phyloP scores from a whole-genome alignment of 352 stramenopile species.

The Aphanomyces invadans region DNA sequence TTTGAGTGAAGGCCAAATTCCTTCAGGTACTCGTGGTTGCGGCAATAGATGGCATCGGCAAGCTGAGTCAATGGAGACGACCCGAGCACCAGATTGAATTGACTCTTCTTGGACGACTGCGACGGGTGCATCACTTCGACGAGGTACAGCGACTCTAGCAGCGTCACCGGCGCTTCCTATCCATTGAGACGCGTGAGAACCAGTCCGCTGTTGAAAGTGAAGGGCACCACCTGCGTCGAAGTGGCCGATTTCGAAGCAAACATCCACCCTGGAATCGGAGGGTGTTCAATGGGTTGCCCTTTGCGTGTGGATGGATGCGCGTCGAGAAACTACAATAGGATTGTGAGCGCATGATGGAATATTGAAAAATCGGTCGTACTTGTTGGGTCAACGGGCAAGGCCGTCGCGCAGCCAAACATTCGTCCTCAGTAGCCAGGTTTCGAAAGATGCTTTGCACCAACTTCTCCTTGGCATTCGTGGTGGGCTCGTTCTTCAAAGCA shows the following conservation, averaged over 20 bases:
- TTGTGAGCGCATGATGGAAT: not conserved
- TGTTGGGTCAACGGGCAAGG: not conserved
- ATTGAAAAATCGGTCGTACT: not conserved
- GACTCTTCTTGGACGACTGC: not conserved
- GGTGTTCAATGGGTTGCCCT: not conserved
- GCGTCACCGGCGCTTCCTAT: not conserved
- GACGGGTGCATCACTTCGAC: conserved; percentile 17
- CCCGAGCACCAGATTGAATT: not conserved
- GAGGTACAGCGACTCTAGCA: not conserved
- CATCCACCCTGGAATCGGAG: conserved; percentile 1
- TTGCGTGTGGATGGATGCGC: conserved; percentile 2
- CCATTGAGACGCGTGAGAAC: too few species aligned
- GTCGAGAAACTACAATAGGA: conserved; percentile 9
- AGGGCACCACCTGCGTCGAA: not conserved
- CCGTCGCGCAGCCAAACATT: not conserved
- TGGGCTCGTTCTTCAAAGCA: not conserved
- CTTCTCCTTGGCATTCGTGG: not conserved
- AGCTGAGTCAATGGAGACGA: not conserved
- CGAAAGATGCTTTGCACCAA: conserved; percentile 4
- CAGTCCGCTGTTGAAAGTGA: too few species aligned
- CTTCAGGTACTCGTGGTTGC: conserved; percentile 1
- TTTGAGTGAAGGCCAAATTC: conserved; percentile 5
- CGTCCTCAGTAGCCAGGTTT: not conserved
- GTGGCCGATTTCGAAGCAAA: not conserved
- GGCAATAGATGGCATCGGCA: conserved; percentile 15